phyloP scores from a whole-genome alignment of 2,329 filamentous ascomycete species.

The Xylaria hypoxylon region DNA sequence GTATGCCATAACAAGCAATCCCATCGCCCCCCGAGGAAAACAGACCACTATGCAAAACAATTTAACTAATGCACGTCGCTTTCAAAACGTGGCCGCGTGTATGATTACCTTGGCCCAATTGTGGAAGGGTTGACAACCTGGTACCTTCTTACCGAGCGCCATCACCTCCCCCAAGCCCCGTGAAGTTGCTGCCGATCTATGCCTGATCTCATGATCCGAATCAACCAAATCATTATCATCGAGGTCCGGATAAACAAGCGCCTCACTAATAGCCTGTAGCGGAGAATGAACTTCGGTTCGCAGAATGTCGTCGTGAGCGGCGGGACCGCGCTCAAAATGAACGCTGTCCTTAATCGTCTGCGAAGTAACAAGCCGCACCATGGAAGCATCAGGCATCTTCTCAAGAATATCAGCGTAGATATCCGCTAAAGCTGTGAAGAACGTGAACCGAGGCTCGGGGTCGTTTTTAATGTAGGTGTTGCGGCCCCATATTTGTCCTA shows the following conservation, averaged over 20 bases:
- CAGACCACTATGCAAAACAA: not conserved
- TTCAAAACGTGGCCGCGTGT: conserved; percentile 16
- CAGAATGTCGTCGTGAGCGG: conserved; percentile 19
- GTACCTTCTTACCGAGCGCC: not conserved
- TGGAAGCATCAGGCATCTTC: conserved; percentile 45
- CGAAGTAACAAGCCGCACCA: not conserved
- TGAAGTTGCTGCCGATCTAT: not conserved
- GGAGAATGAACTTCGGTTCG: conserved; percentile 10
- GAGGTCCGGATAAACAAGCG: not conserved
- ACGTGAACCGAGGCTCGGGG: conserved; percentile 54
- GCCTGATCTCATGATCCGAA: not conserved
- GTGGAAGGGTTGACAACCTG: not conserved
- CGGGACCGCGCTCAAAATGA: conserved; percentile 12
- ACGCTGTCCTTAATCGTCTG: not conserved
- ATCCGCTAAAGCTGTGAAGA: conserved; percentile 57
- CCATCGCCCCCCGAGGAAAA: not conserved
- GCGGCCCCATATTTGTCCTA: conserved; percentile 59
- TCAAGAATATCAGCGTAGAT: conserved; percentile 59
- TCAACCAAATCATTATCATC: not conserved
- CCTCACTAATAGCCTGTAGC: not conserved
- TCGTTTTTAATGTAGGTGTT: conserved; percentile 55
- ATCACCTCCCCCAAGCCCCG: not conserved
- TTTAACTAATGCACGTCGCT: not conserved
- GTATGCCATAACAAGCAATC: not conserved
- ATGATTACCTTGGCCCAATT: conserved; percentile 13